A percentile compares a stretch with the other conserved stretches of the same genome.
Evolutionary conservation across 192 early-diverging fungal species (phyloP).

Genomic region (Entomortierella lignicola): DNA sequence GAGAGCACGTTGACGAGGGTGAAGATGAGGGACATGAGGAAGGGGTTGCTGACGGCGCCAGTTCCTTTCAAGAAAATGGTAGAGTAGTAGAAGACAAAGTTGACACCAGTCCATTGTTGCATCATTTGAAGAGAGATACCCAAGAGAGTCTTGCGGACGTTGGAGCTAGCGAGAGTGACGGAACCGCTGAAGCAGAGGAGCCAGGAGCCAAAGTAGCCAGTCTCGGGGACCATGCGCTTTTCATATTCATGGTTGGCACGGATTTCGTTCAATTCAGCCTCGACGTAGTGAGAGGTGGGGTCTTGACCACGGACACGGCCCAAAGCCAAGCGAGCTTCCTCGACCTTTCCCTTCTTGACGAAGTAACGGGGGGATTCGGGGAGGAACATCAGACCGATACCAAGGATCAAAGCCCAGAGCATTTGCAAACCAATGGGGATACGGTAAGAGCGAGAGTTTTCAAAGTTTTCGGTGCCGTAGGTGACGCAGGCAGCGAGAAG

Average conservation of each 20-base stretch:
- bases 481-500: constrained; percentile 66
- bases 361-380: constrained; percentile 91
- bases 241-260: constrained; percentile 54
- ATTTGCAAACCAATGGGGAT: constrained; percentile 85
- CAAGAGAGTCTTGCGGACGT: constrained; percentile 39
- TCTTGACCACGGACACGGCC: constrained; percentile 75
- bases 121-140: constrained; percentile 51
- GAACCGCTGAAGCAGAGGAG: constrained; percentile 50
- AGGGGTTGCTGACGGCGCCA: constrained; percentile 58
- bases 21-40: constrained; percentile 76
- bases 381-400: constrained; percentile 74
- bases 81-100: constrained; percentile 81
- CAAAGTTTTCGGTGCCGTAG: constrained; percentile 58
- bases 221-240: constrained; percentile 43
- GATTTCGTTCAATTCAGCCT: constrained; percentile 78
- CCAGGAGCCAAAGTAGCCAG: constrained; percentile 50
- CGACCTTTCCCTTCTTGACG: constrained; percentile 69
- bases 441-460: constrained; percentile 74
- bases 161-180: constrained; percentile 47
- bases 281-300: constrained; percentile 59
- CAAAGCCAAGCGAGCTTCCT: constrained; percentile 74
- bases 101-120: constrained; percentile 83
- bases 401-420: constrained; percentile 78
- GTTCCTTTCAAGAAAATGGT: constrained; percentile 53
- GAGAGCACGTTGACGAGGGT: constrained; percentile 84